phyloP scores from a whole-genome alignment of 2,329 filamentous ascomycete species.

The Teratosphaeria gauchensis region DNA sequence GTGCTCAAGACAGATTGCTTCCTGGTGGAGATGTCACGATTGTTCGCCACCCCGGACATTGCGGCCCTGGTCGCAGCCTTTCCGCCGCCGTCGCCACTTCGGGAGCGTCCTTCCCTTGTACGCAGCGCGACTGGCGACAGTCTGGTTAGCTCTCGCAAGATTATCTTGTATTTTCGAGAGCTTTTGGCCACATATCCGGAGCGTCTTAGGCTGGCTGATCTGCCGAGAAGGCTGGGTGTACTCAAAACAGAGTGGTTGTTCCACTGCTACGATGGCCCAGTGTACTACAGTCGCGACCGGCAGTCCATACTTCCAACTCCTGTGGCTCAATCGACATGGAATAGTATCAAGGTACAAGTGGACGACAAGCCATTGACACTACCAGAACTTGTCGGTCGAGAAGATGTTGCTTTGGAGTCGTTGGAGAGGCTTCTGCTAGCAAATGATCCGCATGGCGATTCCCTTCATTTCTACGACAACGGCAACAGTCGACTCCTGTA shows the following conservation, averaged over 20 bases:
- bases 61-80: conserved; percentile 17
- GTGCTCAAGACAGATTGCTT: background rate
- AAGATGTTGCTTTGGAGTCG: background rate
- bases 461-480: background rate
- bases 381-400: background rate
- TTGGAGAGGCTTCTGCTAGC: background rate
- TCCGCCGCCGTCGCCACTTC: conserved; percentile 13
- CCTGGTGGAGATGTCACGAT: conserved; percentile 9
- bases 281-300: conserved; percentile 5
- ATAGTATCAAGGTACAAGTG: conserved; percentile 4
- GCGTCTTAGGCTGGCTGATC: conserved; percentile 8
- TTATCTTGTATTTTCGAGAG: conserved; percentile 4
- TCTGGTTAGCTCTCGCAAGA: conserved; percentile 10
- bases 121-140: conserved; percentile 12
- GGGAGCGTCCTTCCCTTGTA: conserved; percentile 12
- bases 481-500: background rate
- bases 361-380: no score
- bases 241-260: conserved; percentile 8
- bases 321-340: conserved; percentile 3
- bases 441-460: background rate
- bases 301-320: conserved; percentile 2
- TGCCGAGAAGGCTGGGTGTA: conserved; percentile 9
- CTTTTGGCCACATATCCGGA: conserved; percentile 8
- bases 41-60: conserved; percentile 20
- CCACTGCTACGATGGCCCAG: background rate